Evolutionary conservation across 352 stramenopile species (phyloP), one percentile per base, ranked within the genome.

Genomic region (Phytopythium chamaehyphon): DNA sequence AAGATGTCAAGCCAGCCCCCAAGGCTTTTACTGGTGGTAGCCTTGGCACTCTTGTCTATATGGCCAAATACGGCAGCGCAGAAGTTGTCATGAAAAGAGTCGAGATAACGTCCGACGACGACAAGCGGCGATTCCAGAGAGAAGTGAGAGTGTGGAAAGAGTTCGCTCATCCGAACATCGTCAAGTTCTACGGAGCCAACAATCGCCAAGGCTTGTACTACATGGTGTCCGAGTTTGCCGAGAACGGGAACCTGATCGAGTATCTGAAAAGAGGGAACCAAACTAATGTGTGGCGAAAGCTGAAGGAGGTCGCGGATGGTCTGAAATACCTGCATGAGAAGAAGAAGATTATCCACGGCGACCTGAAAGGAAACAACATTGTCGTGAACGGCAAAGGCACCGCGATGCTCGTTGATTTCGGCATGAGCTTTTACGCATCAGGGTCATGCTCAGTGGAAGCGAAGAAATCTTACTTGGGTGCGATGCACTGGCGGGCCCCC

Each of bases 341-440:
- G 9, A 33, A 33, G 28, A 33, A 33, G 14, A 61, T 73, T 33
- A 61, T 69, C 18, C 64, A 73, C 33, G 64, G 64, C 2, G 61
- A 73, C 28, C 47, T 73, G 33, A 73, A 73, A 51, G 68, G 60
- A 15, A 64, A 69, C 57, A 73, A 73, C 31, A 70, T 73, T 39
- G 55, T 73, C 38, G 58, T 73, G 6, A 47, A 46, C 37, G 54
- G 43, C 21, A 54, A 67, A 40, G 61, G 56, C 6, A 66, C 47
- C 11, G 61, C 56, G 10, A 70, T 64, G 31, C 54, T 73, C 12
- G 64, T 61, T 0, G 64, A 73, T 36, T 73, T 73, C 55, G 64
- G 64, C 2, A 46, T 73, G 3, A 70, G 43, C 24, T n/a, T 26
- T 15, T 49, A 54, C 22, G 56, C 44, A 49, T 9, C 22, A 0